Base-by-base conservation (phyloP, 1,284 basidiomycete species). In the Ceratobasidium sp. region DNA sequence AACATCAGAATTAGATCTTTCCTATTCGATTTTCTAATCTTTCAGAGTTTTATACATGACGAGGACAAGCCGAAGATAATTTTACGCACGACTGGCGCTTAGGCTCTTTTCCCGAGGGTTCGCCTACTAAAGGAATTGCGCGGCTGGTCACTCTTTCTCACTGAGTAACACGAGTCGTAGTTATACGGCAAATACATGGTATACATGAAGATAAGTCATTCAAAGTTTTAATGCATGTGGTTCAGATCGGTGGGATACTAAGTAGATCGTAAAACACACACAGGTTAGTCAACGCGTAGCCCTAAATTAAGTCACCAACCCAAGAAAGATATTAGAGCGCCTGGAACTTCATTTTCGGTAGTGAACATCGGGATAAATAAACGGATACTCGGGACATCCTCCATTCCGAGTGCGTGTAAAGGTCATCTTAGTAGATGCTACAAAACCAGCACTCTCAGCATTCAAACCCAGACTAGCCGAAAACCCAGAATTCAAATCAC, bases 161-260 rank as follows among this genome's bases (percentile, higher is more conserved):
- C 36, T 41, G 36, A 11, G 6, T 41, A 41, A 41, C 36, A 11
- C 6, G 36, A 4, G 36, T 41, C 36, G 11, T 11, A 5, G 36
- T 41, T 11, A 41, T 5, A 41, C 36, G n/a, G n/a, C n/a, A n/a
- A n/a, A n/a, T n/a, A n/a, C n/a, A n/a, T n/a, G n/a, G n/a, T n/a
- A n/a, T n/a, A n/a, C n/a, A n/a, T n/a, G n/a, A n/a, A n/a, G n/a
- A n/a, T n/a, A n/a, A n/a, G n/a, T n/a, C n/a, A n/a, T n/a, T n/a
- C n/a, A n/a, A n/a, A n/a, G n/a, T n/a, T n/a, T n/a, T 11, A 41
- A 41, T 41, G n/a, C 36, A 41, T 5, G 36, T 4, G 11, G 11
- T 41, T 91, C 7, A 4, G 6, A 11, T 41, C 36, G 11, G 11
- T 11, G 50, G 62, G n/a, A 27, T 29, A 56, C 29, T 7, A 11